Conservation (phyloP, 1,139 yeast genomes). For the Kurtzmaniella quercitrusa region DNA sequence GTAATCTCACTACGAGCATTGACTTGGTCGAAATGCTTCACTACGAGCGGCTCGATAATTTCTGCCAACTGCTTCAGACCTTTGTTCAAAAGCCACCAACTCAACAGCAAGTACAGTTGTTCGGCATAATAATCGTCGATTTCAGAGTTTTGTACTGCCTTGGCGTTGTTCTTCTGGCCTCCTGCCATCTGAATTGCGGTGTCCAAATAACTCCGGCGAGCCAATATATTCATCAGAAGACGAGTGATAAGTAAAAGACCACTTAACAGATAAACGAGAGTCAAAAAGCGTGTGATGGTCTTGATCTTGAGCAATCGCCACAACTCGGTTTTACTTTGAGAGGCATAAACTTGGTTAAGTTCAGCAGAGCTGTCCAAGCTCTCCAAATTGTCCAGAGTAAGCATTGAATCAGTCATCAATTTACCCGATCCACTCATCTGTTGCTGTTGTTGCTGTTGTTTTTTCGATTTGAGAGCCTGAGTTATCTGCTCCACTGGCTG, state of each 20-base stretch:
- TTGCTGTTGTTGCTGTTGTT: conserved; percentile 20
- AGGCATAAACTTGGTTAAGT: conserved; percentile 27
- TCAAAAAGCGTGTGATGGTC: conserved; percentile 69
- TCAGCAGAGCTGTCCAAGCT: conserved; percentile 22
- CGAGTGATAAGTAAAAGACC: conserved; percentile 73
- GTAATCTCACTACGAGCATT: conserved; percentile 73
- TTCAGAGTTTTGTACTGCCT: conserved; percentile 16
- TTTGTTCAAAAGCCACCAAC: conserved; percentile 91
- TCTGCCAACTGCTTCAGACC: conserved; percentile 69
- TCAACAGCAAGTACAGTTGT: conserved; percentile 79
- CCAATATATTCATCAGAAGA: conserved; percentile 81
- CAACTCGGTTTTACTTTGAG: conserved; percentile 65
- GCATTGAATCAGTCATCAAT: conserved; percentile 22
- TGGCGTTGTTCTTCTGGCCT: conserved; percentile 24
- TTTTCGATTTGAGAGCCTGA: conserved; percentile 62
- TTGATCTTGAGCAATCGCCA: conserved; percentile 82
- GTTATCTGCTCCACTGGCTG: conserved; percentile 75
- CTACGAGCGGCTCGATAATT: conserved; percentile 55
- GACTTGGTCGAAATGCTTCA: conserved; percentile 55
- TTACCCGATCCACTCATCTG: conserved; percentile 13
- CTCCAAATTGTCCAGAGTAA: conserved; percentile 40
- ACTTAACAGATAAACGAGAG: conserved; percentile 66
- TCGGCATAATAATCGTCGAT: conserved; percentile 54
- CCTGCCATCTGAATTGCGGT: conserved; percentile 70
- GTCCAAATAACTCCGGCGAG: conserved; percentile 79